Percentiles rank a stretch among this genome's conserved stretches.
Evolutionary conservation across 768 basidiomycete genomes (phyloP).

Genomic region (Tephrocybe sp.): DNA sequence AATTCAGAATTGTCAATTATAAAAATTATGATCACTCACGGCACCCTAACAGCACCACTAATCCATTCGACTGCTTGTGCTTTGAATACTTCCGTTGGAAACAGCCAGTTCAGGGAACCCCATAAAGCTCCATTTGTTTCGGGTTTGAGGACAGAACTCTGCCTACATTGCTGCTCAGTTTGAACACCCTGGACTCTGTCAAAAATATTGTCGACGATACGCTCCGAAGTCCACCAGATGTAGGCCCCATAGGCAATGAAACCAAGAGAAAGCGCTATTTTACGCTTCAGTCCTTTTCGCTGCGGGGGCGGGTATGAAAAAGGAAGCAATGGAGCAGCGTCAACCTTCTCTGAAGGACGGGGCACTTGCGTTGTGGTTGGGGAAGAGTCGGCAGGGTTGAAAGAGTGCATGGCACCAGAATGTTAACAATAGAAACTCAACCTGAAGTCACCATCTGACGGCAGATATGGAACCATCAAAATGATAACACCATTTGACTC

Average conservation of each 20-base stretch:
- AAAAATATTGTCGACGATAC: neutral
- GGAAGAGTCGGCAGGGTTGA: neutral
- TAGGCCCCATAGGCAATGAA: constrained; percentile 7
- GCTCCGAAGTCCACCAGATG: constrained; percentile 3
- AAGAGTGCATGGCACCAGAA: neutral
- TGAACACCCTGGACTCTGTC: neutral
- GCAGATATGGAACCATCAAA: too few species aligned
- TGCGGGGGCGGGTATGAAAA: neutral
- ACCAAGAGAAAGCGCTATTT: constrained; percentile 1
- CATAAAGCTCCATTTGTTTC: constrained; percentile 36
- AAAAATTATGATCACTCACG: constrained; percentile 30
- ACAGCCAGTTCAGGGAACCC: constrained; percentile 27
- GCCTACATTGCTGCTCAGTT: constrained; percentile 26
- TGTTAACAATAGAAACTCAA: neutral
- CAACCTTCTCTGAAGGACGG: constrained; percentile 4
- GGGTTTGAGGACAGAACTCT: constrained; percentile 38
- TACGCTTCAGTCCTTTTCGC: neutral
- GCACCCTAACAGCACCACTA: constrained; percentile 44
- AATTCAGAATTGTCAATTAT: neutral
- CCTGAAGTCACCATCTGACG: too few species aligned
- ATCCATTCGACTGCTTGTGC: constrained; percentile 42
- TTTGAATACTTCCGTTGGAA: constrained; percentile 37
- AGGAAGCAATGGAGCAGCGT: constrained; percentile 1
- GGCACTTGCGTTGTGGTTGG: constrained; percentile 9
- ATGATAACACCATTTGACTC: too few species aligned